These are phyloP conservation scores for Botrytis hyacinthi DNA, from an alignment of 2,329 filamentous ascomycete species.

Conservation along the genomic window DNA sequence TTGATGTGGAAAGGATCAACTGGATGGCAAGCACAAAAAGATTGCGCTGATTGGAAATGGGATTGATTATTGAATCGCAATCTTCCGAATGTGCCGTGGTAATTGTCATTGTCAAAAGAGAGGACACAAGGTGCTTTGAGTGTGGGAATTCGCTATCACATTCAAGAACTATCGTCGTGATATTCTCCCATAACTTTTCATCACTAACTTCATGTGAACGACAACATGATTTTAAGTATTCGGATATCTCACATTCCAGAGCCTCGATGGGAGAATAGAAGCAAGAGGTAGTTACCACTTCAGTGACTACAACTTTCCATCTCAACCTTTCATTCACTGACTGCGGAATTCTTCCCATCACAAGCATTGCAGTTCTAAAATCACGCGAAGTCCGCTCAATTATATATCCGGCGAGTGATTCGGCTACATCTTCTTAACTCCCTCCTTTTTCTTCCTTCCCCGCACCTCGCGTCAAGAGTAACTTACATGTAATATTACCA, in stretches of 20 bases:
- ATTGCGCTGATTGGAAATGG: too few species aligned
- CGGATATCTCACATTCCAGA: background rate
- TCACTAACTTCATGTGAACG: background rate
- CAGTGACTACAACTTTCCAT: background rate
- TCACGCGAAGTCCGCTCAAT: too few species aligned
- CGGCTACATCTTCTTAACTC: too few species aligned
- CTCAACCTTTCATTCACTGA: too few species aligned
- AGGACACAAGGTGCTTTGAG: rapidly evolving
- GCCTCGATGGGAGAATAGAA: background rate
- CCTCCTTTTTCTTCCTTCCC: too few species aligned
- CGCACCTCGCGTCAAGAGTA: too few species aligned
- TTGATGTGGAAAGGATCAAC: background rate
- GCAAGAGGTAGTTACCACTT: background rate
- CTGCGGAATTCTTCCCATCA: too few species aligned
- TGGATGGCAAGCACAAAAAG: rapidly evolving
- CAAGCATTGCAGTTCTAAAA: too few species aligned
- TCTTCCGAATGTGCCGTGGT: rapidly evolving
- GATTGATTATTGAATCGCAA: too few species aligned
- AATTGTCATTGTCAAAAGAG: rapidly evolving
- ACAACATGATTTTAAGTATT: rapidly evolving
- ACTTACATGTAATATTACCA: too few species aligned
- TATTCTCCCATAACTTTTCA: background rate
- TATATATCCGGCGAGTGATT: rapidly evolving
- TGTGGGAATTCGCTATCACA: rapidly evolving
- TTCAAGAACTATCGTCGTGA: rapidly evolving